Conservation (phyloP, 345 rosid species). For the Draba incana region DNA sequence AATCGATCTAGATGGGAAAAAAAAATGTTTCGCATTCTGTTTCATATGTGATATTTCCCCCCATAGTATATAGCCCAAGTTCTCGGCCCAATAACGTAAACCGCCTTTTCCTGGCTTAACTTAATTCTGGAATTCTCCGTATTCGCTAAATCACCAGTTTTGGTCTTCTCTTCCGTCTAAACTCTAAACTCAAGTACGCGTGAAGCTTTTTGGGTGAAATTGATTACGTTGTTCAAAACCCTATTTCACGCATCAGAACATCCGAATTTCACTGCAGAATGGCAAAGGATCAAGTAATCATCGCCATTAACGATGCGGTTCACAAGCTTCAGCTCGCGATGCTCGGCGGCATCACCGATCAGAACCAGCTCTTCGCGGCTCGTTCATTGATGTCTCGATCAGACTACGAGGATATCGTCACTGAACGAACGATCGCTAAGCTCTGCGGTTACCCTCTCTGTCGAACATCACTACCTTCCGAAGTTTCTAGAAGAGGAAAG, state of each 20-base stretch:
- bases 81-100: conserved; percentile 7
- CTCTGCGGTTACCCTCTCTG: conserved; percentile 83
- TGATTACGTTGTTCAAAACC: too few relatives aligned
- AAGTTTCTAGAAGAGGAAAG: conserved; percentile 57
- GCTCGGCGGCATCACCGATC: conserved; percentile 59
- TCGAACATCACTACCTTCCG: conserved; percentile 48
- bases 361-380: conserved; percentile 65
- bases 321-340: conserved; percentile 64
- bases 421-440: conserved; percentile 62
- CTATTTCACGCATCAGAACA: too few relatives aligned
- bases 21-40: too few relatives aligned
- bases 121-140: not conserved
- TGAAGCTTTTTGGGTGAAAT: not conserved
- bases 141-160: not conserved
- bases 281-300: conserved; percentile 30
- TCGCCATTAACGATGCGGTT: conserved; percentile 57
- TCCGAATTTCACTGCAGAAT: too few relatives aligned
- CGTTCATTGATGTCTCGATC: conserved; percentile 59
- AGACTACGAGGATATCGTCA: conserved; percentile 76
- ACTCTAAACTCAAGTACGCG: not conserved
- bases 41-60: not conserved
- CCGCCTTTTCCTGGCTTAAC: not conserved
- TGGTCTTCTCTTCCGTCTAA: not conserved
- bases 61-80: conserved; percentile 2
- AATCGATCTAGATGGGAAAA: too few relatives aligned